These are phyloP conservation scores for Ascomycota sp. DNA, from an alignment of 2,329 filamentous ascomycete genomes.

Conservation along the genomic window DNA sequence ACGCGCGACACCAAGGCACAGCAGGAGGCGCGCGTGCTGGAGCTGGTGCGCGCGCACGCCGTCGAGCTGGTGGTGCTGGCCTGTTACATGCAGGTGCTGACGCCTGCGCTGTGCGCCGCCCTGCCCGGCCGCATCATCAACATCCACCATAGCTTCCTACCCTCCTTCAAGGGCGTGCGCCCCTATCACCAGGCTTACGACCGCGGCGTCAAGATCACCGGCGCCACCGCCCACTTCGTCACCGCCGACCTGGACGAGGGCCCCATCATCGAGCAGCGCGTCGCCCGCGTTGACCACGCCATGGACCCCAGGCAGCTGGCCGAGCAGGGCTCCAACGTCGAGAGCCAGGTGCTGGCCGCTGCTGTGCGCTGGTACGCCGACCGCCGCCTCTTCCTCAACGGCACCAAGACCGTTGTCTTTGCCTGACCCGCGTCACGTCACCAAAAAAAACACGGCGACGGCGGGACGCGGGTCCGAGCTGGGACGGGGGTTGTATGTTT, in stretches of 20 bases:
- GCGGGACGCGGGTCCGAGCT: too few relatives aligned
- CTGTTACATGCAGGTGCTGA: constrained; percentile 73
- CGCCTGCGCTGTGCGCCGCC: constrained; percentile 46
- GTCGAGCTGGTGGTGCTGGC: constrained; percentile 65
- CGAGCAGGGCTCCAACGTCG: constrained; percentile 61
- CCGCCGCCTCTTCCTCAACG: constrained; percentile 55
- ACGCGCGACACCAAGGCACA: constrained; percentile 53
- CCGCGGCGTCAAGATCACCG: constrained; percentile 71
- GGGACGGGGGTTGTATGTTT: too few relatives aligned
- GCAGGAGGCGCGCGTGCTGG: constrained; percentile 50
- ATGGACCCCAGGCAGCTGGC: constrained; percentile 56
- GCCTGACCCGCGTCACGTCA: background rate
- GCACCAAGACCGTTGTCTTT: constrained; percentile 62
- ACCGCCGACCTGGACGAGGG: constrained; percentile 70
- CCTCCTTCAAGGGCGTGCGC: constrained; percentile 70
- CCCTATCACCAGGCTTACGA: constrained; percentile 78
- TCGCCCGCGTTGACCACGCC: constrained; percentile 53
- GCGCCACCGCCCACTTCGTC: constrained; percentile 68
- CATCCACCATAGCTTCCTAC: constrained; percentile 74
- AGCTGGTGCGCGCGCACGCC: constrained; percentile 42
- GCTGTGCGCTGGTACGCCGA: constrained; percentile 73
- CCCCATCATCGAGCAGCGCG: constrained; percentile 70
- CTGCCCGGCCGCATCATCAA: constrained; percentile 83
- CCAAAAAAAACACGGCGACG: too few relatives aligned
- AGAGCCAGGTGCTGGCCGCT: constrained; percentile 60